Evolutionary conservation across 805 yeast species (phyloP).

Genomic region (Barnettozyma pratensis): DNA sequence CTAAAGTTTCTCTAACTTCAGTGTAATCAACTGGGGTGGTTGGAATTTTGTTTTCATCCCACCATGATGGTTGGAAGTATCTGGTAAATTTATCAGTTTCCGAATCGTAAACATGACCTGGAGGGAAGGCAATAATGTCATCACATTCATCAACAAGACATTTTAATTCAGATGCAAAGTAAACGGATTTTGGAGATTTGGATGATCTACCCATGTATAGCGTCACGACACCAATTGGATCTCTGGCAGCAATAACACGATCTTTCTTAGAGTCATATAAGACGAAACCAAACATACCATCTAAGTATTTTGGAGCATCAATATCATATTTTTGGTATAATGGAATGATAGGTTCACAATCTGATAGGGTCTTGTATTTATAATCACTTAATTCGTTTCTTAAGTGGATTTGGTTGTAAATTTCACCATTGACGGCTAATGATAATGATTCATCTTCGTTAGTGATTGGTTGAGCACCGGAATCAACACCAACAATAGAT

Average conservation of each 20-base stretch:
- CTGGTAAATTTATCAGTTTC: slow-evolving; percentile 79
- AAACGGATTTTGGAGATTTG: slow-evolving; percentile 65
- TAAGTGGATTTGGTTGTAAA: slow-evolving; percentile 90
- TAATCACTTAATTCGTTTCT: slow-evolving; percentile 74
- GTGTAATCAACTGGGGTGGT: slow-evolving; percentile 68
- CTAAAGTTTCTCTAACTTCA: slow-evolving; percentile 73
- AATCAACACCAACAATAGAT: slow-evolving; percentile 94
- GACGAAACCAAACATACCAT: slow-evolving; percentile 98
- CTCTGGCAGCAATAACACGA: slow-evolving; percentile 94
- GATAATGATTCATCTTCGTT: slow-evolving; percentile 68
- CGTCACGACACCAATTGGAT: slow-evolving; percentile 96
- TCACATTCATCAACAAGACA: slow-evolving; percentile 95
- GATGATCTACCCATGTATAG: slow-evolving; percentile 88
- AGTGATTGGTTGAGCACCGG: slow-evolving; percentile 97
- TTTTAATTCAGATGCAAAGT: slow-evolving; percentile 92
- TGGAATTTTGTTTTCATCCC: slow-evolving; percentile 79
- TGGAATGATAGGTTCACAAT: slow-evolving; percentile 98
- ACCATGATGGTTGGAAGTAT: slow-evolving; percentile 92
- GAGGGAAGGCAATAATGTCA: slow-evolving; percentile 89
- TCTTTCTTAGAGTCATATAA: slow-evolving; percentile 79
- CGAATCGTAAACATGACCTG: slow-evolving; percentile 96
- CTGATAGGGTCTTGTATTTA: slow-evolving; percentile 78
- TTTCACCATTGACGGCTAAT: slow-evolving; percentile 94
- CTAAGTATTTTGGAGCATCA: slow-evolving; percentile 89
- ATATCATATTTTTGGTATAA: slow-evolving; percentile 78